phyloP scores from a whole-genome alignment of 192 early-diverging fungal genomes.

The Lobosporangium transversale region DNA sequence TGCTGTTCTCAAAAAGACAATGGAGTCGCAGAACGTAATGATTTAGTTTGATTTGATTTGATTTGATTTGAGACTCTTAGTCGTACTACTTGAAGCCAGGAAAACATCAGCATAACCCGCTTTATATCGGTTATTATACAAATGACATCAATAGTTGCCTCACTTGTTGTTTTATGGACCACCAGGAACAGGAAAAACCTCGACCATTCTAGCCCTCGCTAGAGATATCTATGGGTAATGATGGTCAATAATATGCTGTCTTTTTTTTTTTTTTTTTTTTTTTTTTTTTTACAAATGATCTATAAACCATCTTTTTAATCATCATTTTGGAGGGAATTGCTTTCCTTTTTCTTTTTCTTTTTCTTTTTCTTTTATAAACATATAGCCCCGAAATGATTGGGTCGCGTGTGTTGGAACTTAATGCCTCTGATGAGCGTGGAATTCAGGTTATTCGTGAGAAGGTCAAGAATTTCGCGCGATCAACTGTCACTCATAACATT shows the following conservation, averaged over 20 bases:
- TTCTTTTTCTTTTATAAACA: conserved; percentile 11
- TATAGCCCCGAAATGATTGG: conserved; percentile 82
- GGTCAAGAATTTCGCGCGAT: conserved; percentile 92
- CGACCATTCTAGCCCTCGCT: conserved; percentile 90
- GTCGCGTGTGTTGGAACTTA: conserved; percentile 89
- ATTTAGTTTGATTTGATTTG: not conserved
- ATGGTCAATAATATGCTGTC: not conserved
- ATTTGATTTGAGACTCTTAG: too few relatives aligned
- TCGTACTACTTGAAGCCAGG: too few relatives aligned
- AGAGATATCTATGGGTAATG: conserved; percentile 83
- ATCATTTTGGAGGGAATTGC: too few relatives aligned
- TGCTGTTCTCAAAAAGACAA: conserved; percentile 79
- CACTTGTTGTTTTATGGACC: conserved; percentile 98
- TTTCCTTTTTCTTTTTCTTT: too few relatives aligned
- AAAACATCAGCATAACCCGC: too few relatives aligned
- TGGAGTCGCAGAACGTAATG: conserved; percentile 92
- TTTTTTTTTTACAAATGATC: too few relatives aligned
- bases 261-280: not conserved
- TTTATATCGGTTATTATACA: too few relatives aligned
- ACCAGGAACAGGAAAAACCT: conserved; percentile 97
- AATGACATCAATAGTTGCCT: conserved; percentile 75
- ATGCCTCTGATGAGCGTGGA: conserved; percentile 98
- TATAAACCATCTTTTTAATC: too few relatives aligned
- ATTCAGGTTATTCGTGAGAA: conserved; percentile 93
- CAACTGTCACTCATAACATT: conserved; percentile 62